Conservation (phyloP, 352 stramenopile genomes). For the Elongisporangium undulatum region DNA sequence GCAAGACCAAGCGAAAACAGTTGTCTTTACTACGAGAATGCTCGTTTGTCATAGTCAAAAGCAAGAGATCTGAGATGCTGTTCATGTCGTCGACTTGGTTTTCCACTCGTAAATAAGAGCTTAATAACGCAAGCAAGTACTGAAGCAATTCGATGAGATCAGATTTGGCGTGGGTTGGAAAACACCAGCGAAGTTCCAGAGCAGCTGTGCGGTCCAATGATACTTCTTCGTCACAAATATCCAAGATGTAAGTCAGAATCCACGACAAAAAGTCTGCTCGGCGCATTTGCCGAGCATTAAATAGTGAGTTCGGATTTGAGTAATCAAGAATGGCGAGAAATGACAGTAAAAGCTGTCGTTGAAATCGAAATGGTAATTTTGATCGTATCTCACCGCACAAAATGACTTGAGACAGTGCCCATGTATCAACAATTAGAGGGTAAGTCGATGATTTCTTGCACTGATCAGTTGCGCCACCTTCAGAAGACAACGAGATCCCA, state of each 20-base stretch:
- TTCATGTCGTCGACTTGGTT: conserved; percentile 52
- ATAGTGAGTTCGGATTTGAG: conserved; percentile 67
- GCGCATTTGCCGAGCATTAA: conserved; percentile 70
- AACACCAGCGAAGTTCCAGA: conserved; percentile 47
- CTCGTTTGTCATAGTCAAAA: conserved; percentile 43
- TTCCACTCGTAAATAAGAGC: conserved; percentile 46
- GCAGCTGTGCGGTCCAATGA: conserved; percentile 16
- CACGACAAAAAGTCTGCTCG: conserved; percentile 45
- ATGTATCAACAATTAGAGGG: conserved; percentile 49
- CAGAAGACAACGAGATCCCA: not conserved
- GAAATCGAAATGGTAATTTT: conserved; percentile 28
- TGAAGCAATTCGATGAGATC: conserved; percentile 45
- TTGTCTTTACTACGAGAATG: conserved; percentile 19
- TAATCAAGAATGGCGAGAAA: conserved; percentile 40
- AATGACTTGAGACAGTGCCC: conserved; percentile 50
- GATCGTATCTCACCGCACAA: conserved; percentile 40
- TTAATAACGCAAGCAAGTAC: conserved; percentile 32
- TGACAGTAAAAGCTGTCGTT: conserved; percentile 46
- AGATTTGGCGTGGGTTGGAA: conserved; percentile 34
- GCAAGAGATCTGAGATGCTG: conserved; percentile 32
- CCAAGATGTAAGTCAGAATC: conserved; percentile 49
- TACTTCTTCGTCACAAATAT: conserved; percentile 41
- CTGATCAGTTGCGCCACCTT: not conserved
- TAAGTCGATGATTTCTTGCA: conserved; percentile 5
- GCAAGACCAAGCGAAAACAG: conserved; percentile 30